Base-by-base conservation (phyloP, 306 rosid genomes). In the Alnus rubra region DNA sequence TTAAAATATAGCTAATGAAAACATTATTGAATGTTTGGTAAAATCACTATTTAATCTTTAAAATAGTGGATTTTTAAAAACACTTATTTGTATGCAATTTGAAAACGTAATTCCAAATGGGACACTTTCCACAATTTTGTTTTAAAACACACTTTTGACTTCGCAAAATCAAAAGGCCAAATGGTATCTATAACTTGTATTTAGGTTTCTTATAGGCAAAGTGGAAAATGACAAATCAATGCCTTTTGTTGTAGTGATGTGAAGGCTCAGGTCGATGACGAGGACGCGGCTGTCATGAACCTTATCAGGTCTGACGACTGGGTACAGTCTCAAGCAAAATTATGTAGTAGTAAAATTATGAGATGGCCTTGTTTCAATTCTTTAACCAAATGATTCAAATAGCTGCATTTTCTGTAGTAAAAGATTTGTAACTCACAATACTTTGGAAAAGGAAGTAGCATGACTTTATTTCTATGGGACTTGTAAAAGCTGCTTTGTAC, bases 191-290 rank as follows among this genome's bases (percentile, higher is more conserved):
- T 33, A 2, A 5, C 30, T 6, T 13, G 16, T 11, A 30, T 31
- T 2, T 13, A 13, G 44, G 5, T 62, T 7, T 30, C 39, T 14
- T 23, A 28, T 28, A 5, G 13, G 3, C 7, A 4, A 12, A 31
- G 15, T 33, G 16, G 33, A 63, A 63, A 33, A 2, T 5, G 45
- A 31, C 1, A 4, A 67, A 67, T 16, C 23, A 12, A 8, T 67
- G 49, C 2, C 7, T n/a, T 55, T 58, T 1, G 14, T 76, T 87
- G 78, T 55, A 94, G 97, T 82, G 97, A 92, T 54, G 74, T 31
- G 18, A 88, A 80, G 78, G 94, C 89, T 83, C 98, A 95, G 84
- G 91, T 95, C 73, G 96, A 91, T 44, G 93, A 90, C 4, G 98
- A 92, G 82, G 98, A 87, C 69, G 51, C 39, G 59, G 89, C 90